Percentiles rank a stretch among this genome's conserved stretches.
phyloP scores from a whole-genome alignment of 2,329 filamentous ascomycete species.

The Graphiopsis chlorocephala region DNA sequence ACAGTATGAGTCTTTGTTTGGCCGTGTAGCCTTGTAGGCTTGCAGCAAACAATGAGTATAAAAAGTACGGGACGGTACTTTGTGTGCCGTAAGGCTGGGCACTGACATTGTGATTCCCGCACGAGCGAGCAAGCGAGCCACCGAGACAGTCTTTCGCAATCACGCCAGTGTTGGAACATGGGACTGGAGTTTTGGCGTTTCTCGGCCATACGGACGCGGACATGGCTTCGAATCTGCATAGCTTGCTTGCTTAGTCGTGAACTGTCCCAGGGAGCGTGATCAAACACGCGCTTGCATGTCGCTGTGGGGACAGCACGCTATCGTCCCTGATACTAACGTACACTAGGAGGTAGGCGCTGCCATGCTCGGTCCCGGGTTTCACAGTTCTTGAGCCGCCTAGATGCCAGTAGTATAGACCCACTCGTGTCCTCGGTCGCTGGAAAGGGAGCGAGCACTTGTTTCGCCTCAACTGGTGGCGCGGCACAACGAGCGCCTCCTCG shows the following conservation, averaged over 20 bases:
- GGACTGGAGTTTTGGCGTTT: background rate
- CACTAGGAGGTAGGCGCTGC: no score
- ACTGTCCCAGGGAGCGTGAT: no score
- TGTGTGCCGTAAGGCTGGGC: background rate
- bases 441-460: background rate
- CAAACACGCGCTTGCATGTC: no score
- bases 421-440: background rate
- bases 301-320: no score
- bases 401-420: background rate
- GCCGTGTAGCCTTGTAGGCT: no score
- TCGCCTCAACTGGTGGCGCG: background rate
- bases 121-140: background rate
- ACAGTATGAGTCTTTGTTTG: no score
- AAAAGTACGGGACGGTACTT: background rate
- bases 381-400: background rate
- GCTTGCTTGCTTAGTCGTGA: no score
- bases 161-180: background rate
- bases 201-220: background rate
- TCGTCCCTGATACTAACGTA: no score
- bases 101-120: background rate
- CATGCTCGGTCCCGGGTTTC: background rate
- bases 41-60: background rate
- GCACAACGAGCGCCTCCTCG: background rate
- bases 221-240: background rate
- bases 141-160: no score